Conservation (phyloP, 176 grass and related monocot species). For the Leersia perrieri region DNA sequence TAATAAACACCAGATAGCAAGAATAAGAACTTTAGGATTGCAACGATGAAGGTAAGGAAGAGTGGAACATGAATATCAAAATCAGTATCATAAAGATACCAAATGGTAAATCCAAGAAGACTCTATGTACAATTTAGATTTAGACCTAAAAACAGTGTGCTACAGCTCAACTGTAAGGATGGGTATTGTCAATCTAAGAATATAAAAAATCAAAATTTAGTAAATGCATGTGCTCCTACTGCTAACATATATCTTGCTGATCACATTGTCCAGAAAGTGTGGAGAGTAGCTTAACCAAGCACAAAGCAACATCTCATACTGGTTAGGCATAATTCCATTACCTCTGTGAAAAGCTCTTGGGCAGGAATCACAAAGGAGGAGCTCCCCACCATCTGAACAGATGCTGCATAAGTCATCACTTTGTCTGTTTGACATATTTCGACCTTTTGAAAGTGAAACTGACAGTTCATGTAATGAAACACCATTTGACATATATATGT, state of each 20-base stretch:
- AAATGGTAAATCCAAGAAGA: conserved; percentile 3
- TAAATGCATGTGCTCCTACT: neutral
- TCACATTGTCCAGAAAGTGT: neutral
- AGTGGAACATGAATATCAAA: neutral
- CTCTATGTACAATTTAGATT: neutral
- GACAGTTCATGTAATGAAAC: conserved; percentile 95
- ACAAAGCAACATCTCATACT: neutral
- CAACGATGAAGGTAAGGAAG: neutral
- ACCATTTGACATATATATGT: conserved; percentile 98
- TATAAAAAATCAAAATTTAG: neutral
- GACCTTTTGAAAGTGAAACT: conserved; percentile 76
- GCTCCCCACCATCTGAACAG: conserved; percentile 84
- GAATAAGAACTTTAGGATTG: neutral
- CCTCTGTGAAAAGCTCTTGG: conserved; percentile 97
- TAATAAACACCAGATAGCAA: conserved; percentile 13
- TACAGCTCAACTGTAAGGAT: neutral
- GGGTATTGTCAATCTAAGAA: neutral
- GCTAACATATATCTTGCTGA: conserved; percentile 14
- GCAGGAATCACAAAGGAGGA: conserved; percentile 90
- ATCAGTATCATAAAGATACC: conserved; percentile 13
- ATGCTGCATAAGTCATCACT: conserved; percentile 95
- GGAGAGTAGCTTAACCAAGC: neutral
- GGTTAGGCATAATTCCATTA: conserved; percentile 27
- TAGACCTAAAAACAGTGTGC: neutral
- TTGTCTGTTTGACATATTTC: conserved; percentile 58